Evolutionary conservation across 2,329 filamentous ascomycete species (phyloP).

Genomic region (Fusarium globosum): DNA sequence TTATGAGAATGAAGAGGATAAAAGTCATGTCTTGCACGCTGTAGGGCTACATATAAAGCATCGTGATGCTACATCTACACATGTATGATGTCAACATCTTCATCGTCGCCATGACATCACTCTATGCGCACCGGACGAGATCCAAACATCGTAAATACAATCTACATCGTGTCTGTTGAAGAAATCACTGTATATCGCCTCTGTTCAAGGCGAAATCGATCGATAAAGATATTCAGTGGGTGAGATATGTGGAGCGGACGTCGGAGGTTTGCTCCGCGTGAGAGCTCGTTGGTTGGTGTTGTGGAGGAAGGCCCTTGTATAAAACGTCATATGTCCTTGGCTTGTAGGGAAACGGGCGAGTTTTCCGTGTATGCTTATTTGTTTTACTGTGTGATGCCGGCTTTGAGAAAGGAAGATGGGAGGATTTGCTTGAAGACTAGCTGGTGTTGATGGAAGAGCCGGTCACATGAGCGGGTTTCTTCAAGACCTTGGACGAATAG

Average conservation of each 20-base stretch:
- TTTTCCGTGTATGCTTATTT: neutral
- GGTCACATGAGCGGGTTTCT: constrained; percentile 22
- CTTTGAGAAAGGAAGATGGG: neutral
- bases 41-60: constrained; percentile 18
- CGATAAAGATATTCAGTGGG: constrained; percentile 24
- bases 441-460: neutral
- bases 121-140: neutral
- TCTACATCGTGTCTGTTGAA: neutral
- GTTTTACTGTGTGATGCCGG: neutral
- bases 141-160: constrained; percentile 1
- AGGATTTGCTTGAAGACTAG: neutral
- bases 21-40: neutral
- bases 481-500: neutral
- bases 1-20: neutral
- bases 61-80: neutral
- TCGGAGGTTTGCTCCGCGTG: constrained; percentile 30
- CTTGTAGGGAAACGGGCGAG: neutral
- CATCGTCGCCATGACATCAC: constrained; percentile 34
- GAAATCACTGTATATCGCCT: neutral
- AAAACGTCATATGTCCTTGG: constrained; percentile 32
- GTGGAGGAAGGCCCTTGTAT: constrained; percentile 23
- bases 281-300: constrained; percentile 20
- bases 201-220: constrained; percentile 6
- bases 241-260: constrained; percentile 23
- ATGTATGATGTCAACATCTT: constrained; percentile 30